Base-by-base conservation (phyloP, 2,329 filamentous ascomycete species). In the Apiospora phragmitis region DNA sequence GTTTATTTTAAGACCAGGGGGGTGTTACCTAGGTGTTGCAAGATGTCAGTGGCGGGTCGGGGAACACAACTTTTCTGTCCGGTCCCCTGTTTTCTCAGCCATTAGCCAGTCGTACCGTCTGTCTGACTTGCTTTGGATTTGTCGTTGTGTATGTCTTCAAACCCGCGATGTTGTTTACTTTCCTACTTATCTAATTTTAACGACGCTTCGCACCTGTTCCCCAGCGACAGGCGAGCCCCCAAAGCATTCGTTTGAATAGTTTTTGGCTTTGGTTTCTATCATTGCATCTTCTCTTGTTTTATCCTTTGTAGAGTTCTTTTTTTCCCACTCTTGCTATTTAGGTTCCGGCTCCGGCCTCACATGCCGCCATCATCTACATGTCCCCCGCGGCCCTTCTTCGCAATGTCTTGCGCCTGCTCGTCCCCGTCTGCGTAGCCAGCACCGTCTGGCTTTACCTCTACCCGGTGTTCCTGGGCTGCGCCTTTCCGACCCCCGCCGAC, bases 381-480 rank as follows among this genome's bases (percentile, higher is more conserved):
- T 85, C 82, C 79, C 83, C 84, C 77, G 85, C 83, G 80, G 82
- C 83, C 76, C 79, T 85, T 76, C 84, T 90, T 78, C 87, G 88
- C 84, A 84, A 86, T 85, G 86, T 82, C 80, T 81, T 90, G 80
- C 84, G 86, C 78, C 76, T 89, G 68, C 80, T 88, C 67, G 78
- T 92, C 62, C 91, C 93, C 67, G 78, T 95, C 78, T 91, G 93
- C 71, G 76, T 95, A 78, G 82, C 89, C 73, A 89, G 89, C 77
- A 94, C 93, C 68, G 76, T 91, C 74, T 97, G 95, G 83, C 87
- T 98, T 69, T 98, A 98, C 83, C 85, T 95, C 49, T 98, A 97
- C 79, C 95, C 96, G 11, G 78, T 93, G 75, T 92, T 97, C 78
- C 88, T 90, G 74, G 88, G 89, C 77, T 98, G 95, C 85, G 90